Percentiles rank a stretch among this genome's conserved stretches.
Conservation (phyloP, 257 asterid species). For the Marsdenia floribunda region DNA sequence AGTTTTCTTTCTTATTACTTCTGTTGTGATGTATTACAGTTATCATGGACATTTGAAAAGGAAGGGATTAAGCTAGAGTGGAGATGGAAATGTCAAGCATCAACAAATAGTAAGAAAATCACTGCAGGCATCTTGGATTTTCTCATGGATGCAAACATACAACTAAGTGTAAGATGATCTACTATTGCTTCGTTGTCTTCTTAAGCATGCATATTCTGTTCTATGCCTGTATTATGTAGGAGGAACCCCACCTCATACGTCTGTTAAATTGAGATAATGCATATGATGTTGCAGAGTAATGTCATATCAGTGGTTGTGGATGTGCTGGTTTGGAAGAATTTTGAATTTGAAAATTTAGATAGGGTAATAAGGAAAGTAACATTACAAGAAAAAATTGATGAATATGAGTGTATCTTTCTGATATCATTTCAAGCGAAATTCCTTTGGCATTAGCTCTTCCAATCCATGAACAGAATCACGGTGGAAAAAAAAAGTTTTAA, state of each 20-base stretch:
- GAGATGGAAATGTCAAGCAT: constrained; percentile 92
- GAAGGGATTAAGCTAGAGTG: constrained; percentile 90
- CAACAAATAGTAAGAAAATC: constrained; percentile 45
- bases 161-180: constrained; percentile 67
- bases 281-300: background rate
- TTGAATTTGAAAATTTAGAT: background rate
- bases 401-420: background rate
- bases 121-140: constrained; percentile 76
- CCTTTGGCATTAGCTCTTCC: background rate
- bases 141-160: constrained; percentile 89
- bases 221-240: background rate
- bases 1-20: background rate
- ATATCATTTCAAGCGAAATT: background rate
- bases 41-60: constrained; percentile 89
- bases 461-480: background rate
- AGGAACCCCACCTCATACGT: background rate
- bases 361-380: background rate
- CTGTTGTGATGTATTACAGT: constrained; percentile 32
- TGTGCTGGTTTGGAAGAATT: background rate
- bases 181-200: background rate
- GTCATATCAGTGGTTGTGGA: background rate
- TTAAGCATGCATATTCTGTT: background rate
- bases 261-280: background rate
- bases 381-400: background rate
- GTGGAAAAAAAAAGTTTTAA: background rate